Evolutionary conservation across 495 filamentous ascomycete species (phyloP).

Genomic region (Lasiosphaeris hirsuta): DNA sequence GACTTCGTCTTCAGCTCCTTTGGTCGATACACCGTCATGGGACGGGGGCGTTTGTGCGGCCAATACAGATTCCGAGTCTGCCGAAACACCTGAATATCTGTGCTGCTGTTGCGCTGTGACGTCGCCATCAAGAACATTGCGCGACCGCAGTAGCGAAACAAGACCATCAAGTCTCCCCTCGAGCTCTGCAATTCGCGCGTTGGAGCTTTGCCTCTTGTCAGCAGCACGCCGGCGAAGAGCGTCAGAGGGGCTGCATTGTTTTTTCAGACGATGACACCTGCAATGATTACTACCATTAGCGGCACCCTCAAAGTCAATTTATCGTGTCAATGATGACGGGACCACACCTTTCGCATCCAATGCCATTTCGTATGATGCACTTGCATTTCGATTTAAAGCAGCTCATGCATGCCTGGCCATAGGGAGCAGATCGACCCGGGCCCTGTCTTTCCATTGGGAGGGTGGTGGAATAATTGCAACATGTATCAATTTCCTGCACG

Average conservation of each 20-base stretch:
- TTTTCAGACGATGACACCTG: slow-evolving; percentile 46
- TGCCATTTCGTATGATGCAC: slow-evolving; percentile 36
- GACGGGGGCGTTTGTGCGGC: too few species aligned
- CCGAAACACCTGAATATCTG: background rate
- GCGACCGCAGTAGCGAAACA: slow-evolving; percentile 41
- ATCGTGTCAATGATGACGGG: background rate
- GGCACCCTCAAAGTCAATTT: background rate
- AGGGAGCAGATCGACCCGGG: slow-evolving; percentile 9
- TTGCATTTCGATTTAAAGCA: slow-evolving; percentile 47
- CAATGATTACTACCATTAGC: background rate
- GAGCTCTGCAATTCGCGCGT: slow-evolving; percentile 37
- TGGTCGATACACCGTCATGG: slow-evolving; percentile 6
- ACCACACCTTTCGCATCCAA: slow-evolving; percentile 43
- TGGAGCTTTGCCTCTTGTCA: slow-evolving; percentile 21
- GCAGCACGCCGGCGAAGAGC: slow-evolving; percentile 35
- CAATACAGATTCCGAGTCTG: too few species aligned
- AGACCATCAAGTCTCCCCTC: slow-evolving; percentile 53
- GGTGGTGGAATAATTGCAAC: too few species aligned
- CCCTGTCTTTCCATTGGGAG: too few species aligned
- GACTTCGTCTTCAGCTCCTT: slow-evolving; percentile 13
- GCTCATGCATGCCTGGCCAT: slow-evolving; percentile 44
- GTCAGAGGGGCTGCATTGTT: slow-evolving; percentile 38
- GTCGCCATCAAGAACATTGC: background rate
- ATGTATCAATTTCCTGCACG: too few species aligned
- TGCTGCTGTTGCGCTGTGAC: background rate